phyloP scores from a whole-genome alignment of 1,139 yeast genomes.

The Geotrichum phurueaensis region DNA sequence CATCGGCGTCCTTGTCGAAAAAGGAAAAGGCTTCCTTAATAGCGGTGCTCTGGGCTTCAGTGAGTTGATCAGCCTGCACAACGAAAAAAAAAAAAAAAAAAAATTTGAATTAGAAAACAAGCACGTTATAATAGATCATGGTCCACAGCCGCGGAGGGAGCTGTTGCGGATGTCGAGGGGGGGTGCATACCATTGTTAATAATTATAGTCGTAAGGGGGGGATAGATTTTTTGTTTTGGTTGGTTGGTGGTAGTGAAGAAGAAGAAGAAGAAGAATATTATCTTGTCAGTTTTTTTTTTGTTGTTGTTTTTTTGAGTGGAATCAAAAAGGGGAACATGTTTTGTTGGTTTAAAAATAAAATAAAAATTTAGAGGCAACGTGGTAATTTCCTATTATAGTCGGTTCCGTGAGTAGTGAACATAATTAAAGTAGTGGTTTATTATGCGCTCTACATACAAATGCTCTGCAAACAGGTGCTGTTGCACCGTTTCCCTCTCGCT shows the following conservation, averaged over 20 bases:
- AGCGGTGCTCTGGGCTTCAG: conserved; percentile 94
- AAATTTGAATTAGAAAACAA: too few relatives aligned
- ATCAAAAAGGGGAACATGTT: neutral
- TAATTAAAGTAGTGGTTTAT: neutral
- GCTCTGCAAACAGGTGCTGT: neutral
- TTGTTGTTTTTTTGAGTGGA: neutral
- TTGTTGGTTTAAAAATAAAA: neutral
- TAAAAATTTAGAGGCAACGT: neutral
- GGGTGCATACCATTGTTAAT: neutral
- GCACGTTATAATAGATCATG: neutral
- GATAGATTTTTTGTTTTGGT: neutral
- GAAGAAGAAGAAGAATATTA: neutral
- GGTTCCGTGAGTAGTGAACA: neutral
- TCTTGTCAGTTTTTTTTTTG: neutral
- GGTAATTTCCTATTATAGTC: neutral
- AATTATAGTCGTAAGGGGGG: neutral
- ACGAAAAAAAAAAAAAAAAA: neutral
- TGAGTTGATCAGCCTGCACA: conserved; percentile 69
- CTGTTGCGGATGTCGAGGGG: neutral
- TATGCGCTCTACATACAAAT: too few relatives aligned
- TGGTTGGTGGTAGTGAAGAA: neutral
- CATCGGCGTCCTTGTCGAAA: conserved; percentile 94
- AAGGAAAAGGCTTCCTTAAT: conserved; percentile 96
- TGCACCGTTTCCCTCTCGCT: too few relatives aligned
- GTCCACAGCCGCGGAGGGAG: neutral